These are phyloP conservation scores for Vigna mungo DNA, from an alignment of 306 rosid species.

Conservation along the genomic window DNA sequence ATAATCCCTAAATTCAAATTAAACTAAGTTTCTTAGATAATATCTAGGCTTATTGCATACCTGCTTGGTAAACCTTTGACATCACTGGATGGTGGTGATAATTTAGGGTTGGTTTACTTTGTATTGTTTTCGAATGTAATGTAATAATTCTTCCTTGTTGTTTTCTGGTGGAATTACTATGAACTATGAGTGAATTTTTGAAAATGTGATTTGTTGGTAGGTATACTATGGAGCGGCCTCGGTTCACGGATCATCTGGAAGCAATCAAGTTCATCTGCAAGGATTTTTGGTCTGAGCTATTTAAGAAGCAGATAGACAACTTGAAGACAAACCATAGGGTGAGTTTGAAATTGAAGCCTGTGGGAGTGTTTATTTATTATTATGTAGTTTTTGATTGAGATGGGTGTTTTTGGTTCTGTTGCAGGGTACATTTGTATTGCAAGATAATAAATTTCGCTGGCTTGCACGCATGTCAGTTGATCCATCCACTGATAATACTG, in stretches of 20 bases:
- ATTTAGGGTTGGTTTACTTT: slow-evolving; percentile 4
- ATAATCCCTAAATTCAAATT: neutral
- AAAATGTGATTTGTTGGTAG: slow-evolving; percentile 49
- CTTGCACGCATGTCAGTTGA: slow-evolving; percentile 80
- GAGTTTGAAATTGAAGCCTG: slow-evolving; percentile 43
- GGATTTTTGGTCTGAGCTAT: slow-evolving; percentile 98
- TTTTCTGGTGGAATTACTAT: slow-evolving; percentile 12
- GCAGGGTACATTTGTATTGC: slow-evolving; percentile 97
- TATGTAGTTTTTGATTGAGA: slow-evolving; percentile 30
- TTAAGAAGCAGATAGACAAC: slow-evolving; percentile 98
- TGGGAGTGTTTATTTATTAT: neutral
- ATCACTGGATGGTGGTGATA: slow-evolving; percentile 7
- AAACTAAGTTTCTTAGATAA: neutral
- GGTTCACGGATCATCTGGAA: slow-evolving; percentile 91
- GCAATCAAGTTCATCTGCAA: slow-evolving; percentile 98
- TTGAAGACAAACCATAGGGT: slow-evolving; percentile 96
- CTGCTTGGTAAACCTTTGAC: neutral
- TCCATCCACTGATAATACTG: slow-evolving; percentile 66
- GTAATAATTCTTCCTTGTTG: neutral
- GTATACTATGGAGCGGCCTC: slow-evolving; percentile 95
- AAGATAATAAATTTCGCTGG: slow-evolving; percentile 92
- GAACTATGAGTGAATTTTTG: slow-evolving; percentile 24
- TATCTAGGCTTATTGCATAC: neutral
- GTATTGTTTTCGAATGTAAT: neutral
- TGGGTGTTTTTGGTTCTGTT: slow-evolving; percentile 38